Conservation (phyloP, 306 rosid genomes). For the Cucurbita moschata region DNA sequence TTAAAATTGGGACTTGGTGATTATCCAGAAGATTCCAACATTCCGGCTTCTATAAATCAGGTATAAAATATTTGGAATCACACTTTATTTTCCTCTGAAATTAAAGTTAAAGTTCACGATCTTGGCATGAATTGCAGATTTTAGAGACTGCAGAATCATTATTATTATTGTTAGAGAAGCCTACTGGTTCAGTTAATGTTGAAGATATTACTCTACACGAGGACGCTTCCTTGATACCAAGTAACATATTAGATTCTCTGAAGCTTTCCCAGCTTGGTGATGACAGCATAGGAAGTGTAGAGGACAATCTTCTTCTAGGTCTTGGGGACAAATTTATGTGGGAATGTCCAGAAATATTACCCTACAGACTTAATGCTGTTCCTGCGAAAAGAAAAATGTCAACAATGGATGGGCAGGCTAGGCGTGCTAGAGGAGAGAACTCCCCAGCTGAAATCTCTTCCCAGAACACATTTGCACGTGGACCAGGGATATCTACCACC, state of each 20-base stretch:
- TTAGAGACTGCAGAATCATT: slow-evolving; percentile 43
- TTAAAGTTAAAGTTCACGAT: slow-evolving; percentile 13
- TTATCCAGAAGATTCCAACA: slow-evolving; percentile 30
- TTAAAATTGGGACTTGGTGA: slow-evolving; percentile 37
- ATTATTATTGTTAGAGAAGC: slow-evolving; percentile 49
- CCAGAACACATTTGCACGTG: slow-evolving; percentile 61
- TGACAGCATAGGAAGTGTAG: slow-evolving; percentile 39
- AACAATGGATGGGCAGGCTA: slow-evolving; percentile 45
- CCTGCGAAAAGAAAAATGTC: slow-evolving; percentile 55
- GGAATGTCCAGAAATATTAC: slow-evolving; percentile 94
- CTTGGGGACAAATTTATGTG: slow-evolving; percentile 72
- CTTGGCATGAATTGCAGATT: slow-evolving; percentile 39
- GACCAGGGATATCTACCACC: slow-evolving; percentile 34
- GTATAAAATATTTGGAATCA: slow-evolving; percentile 23
- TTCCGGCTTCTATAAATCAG: slow-evolving; percentile 37
- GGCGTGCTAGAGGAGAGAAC: slow-evolving; percentile 87
- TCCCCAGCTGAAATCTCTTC: slow-evolving; percentile 41
- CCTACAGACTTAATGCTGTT: slow-evolving; percentile 54
- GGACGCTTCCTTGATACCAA: slow-evolving; percentile 22
- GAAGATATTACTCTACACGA: slow-evolving; percentile 24
- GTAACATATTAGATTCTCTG: slow-evolving; percentile 28
- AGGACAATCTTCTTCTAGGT: slow-evolving; percentile 44
- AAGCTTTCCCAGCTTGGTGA: slow-evolving; percentile 41
- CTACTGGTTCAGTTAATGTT: slow-evolving; percentile 31
- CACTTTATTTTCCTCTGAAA: not conserved